Base-by-base conservation (phyloP, 148 eudicot genomes). In the Cornus kousa region DNA sequence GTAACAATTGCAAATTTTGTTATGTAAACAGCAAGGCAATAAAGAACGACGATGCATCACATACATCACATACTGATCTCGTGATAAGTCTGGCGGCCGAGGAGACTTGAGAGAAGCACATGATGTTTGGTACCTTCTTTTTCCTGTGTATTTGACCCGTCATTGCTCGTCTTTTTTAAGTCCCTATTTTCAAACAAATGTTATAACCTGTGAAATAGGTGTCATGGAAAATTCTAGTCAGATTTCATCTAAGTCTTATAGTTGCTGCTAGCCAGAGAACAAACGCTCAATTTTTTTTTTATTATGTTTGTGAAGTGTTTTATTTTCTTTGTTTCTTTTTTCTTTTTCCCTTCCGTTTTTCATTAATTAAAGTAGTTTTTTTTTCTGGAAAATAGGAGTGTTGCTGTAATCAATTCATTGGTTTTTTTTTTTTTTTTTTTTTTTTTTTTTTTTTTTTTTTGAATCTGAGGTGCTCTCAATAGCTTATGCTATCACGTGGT, bases 11-110 rank as follows among this genome's bases (percentile, higher is more conserved):
- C 48, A 43, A 43, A 2, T 33, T 74, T 80, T 80, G 57, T 68
- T 74, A 33, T 62, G 73, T 67, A 28, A 67, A 80, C 78, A 80
- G 82, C 24, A 57, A 24, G 78, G 59, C 12, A 48, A 11, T 22
- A 68, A 48, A 80, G 78, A 73, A 43, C 9, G 7, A 74, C 31
- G 82, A 70, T 20, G 43, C 46, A 73, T 50, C 67, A 5, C 39
- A 55, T 55, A 14, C 46, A 73, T 50, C 67, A 5, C 39, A 55
- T 55, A 14, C 73, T 68, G 68, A 39, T 67, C 57, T 73, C 67
- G 57, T 74, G 19, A 80, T 73, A 14, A 74, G 68, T 67, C 11
- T 20, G 71, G 37, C 78, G 24, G 37, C 73, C 59, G 50, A 72
- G 75, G 70, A 43, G 71, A 73, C 31, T 12, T 22, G 69, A 62